Conservation (phyloP, 768 basidiomycete genomes). For the Boletales sp. region DNA sequence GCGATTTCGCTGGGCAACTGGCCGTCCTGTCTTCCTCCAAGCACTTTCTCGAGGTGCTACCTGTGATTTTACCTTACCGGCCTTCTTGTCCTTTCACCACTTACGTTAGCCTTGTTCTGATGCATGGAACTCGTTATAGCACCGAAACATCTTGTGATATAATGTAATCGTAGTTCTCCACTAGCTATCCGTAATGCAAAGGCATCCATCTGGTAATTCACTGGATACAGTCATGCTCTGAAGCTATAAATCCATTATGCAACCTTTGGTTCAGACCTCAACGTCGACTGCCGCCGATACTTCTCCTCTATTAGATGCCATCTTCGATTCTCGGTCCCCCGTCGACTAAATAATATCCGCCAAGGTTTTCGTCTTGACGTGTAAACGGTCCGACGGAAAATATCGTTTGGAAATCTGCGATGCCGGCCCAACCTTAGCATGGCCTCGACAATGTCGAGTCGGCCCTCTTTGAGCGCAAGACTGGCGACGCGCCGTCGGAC, state of each 20-base stretch:
- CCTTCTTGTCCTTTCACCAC: slow-evolving; percentile 13
- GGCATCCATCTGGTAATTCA: slow-evolving; percentile 1
- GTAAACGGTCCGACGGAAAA: slow-evolving; percentile 7
- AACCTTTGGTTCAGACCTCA: not conserved
- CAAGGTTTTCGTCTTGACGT: slow-evolving; percentile 17
- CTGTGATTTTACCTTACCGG: slow-evolving; percentile 33
- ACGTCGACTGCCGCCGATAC: slow-evolving; percentile 14
- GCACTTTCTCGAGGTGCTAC: slow-evolving; percentile 79
- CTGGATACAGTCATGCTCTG: not conserved
- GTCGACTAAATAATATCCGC: slow-evolving; percentile 20
- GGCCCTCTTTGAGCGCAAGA: slow-evolving; percentile 64
- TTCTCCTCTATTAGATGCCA: slow-evolving; percentile 26
- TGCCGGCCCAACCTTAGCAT: slow-evolving; percentile 22
- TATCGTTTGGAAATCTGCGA: slow-evolving; percentile 3
- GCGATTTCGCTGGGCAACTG: slow-evolving; percentile 59
- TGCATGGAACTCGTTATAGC: slow-evolving; percentile 4
- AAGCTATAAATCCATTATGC: not conserved
- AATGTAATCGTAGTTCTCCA: slow-evolving; percentile 20
- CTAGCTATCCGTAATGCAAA: slow-evolving; percentile 17
- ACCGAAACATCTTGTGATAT: slow-evolving; percentile 16
- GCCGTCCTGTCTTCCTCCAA: slow-evolving; percentile 75
- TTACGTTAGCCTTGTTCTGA: slow-evolving; percentile 1
- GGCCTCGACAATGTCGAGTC: slow-evolving; percentile 43
- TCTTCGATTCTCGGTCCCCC: slow-evolving; percentile 29
- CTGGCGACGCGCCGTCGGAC: slow-evolving; percentile 58